Percentiles rank a stretch among this genome's conserved stretches.
Evolutionary conservation across 768 basidiomycete species (phyloP).

Genomic region (Aureoboletus auriporus): DNA sequence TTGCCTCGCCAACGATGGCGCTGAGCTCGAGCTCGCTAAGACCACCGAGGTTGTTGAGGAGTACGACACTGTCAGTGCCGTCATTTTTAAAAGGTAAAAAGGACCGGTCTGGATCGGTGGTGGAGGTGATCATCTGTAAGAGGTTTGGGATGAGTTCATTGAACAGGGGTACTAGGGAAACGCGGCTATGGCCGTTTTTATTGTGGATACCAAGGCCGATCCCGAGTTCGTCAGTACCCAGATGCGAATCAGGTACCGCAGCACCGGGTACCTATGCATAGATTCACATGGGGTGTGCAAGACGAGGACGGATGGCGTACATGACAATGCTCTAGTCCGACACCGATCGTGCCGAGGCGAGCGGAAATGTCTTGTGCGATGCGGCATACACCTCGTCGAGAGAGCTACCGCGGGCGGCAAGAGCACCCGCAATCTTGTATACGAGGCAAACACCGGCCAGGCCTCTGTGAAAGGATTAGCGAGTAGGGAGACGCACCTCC

Average conservation of each 20-base stretch:
- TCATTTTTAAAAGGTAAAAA: constrained; percentile 68
- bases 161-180: constrained; percentile 70
- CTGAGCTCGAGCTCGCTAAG: constrained; percentile 78
- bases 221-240: constrained; percentile 68
- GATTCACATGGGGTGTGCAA: background rate
- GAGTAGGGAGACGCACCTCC: constrained; percentile 43
- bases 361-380: constrained; percentile 62
- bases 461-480: constrained; percentile 45
- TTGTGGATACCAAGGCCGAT: constrained; percentile 93
- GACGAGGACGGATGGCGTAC: constrained; percentile 33
- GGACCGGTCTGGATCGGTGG: constrained; percentile 69
- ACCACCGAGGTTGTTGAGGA: constrained; percentile 85
- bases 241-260: constrained; percentile 48
- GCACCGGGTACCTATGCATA: constrained; percentile 70
- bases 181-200: constrained; percentile 67
- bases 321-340: constrained; percentile 86
- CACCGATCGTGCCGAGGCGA: constrained; percentile 79
- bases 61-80: constrained; percentile 63
- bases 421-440: constrained; percentile 88
- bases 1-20: constrained; percentile 61
- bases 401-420: constrained; percentile 61
- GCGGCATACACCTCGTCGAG: constrained; percentile 66
- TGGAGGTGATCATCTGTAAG: constrained; percentile 67
- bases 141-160: constrained; percentile 66
- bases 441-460: constrained; percentile 79